phyloP scores from a whole-genome alignment of 208 protist species.

The Naegleria fowleri region DNA sequence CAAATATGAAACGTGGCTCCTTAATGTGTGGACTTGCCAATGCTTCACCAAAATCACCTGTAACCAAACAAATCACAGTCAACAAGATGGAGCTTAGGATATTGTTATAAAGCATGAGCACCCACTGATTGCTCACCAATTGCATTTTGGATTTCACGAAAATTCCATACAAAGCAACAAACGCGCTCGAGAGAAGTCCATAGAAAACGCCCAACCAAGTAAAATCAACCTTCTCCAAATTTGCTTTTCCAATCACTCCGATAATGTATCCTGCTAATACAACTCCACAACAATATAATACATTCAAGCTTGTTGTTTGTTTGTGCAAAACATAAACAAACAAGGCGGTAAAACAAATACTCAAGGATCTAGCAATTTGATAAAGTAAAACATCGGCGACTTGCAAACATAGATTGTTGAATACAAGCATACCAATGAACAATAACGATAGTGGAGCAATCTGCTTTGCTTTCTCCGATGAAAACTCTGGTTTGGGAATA shows the following conservation, averaged over 20 bases:
- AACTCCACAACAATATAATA: conserved; percentile 42
- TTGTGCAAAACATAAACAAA: conserved; percentile 52
- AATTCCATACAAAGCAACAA: conserved; percentile 9
- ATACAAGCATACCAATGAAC: conserved; percentile 57
- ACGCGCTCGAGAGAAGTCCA: background rate
- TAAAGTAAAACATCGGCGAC: conserved; percentile 63
- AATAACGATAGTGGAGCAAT: conserved; percentile 52
- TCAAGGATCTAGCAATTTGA: conserved; percentile 56
- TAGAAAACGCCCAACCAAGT: conserved; percentile 25
- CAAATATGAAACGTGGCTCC: background rate
- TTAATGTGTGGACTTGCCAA: background rate
- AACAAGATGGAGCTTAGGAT: conserved; percentile 10
- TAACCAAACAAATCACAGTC: background rate
- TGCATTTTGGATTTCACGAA: background rate
- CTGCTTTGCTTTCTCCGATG: conserved; percentile 33
- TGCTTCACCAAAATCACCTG: conserved; percentile 15
- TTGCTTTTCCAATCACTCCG: conserved; percentile 43
- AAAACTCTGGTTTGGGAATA: conserved; percentile 48
- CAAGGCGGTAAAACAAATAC: conserved; percentile 57
- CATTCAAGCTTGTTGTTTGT: conserved; percentile 36
- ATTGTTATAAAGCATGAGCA: conserved; percentile 18
- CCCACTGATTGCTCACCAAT: conserved; percentile 13
- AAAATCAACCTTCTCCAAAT: background rate
- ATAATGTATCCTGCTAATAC: conserved; percentile 56
- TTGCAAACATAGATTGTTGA: conserved; percentile 68